Percentiles rank a stretch among this genome's conserved stretches.
Conservation (phyloP, 306 rosid species). For the Sechiopsis laciniata region DNA sequence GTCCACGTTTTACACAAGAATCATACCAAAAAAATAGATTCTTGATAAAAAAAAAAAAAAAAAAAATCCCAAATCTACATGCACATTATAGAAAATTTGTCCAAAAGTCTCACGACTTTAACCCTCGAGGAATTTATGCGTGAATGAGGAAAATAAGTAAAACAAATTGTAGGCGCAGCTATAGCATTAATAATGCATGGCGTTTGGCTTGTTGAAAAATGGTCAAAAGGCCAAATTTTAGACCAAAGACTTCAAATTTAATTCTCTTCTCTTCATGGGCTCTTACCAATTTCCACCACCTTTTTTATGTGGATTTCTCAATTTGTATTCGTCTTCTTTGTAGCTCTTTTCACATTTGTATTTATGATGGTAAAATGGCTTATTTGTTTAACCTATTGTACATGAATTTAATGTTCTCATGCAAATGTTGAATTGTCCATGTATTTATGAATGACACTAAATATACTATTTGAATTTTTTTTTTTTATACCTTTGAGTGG, state of each 20-base stretch:
- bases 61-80: no score
- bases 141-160: background rate
- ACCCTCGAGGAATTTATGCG: background rate
- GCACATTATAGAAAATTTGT: no score
- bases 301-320: background rate
- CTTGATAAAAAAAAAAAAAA: no score
- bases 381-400: background rate
- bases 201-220: background rate
- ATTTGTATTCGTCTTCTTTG: no score
- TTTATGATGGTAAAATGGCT: no score
- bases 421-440: background rate
- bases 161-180: background rate
- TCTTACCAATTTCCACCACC: background rate
- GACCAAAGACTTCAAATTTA: background rate
- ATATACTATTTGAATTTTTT: no score
- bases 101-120: background rate
- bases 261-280: background rate
- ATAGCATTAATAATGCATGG: background rate
- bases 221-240: constrained; percentile 8
- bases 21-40: no score
- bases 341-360: no score
- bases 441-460: background rate
- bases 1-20: background rate
- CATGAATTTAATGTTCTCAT: background rate
- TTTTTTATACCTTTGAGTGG: no score